These are phyloP conservation scores for Zea mays DNA, from an alignment of 176 grass and related monocot species.

Conservation along the genomic window DNA sequence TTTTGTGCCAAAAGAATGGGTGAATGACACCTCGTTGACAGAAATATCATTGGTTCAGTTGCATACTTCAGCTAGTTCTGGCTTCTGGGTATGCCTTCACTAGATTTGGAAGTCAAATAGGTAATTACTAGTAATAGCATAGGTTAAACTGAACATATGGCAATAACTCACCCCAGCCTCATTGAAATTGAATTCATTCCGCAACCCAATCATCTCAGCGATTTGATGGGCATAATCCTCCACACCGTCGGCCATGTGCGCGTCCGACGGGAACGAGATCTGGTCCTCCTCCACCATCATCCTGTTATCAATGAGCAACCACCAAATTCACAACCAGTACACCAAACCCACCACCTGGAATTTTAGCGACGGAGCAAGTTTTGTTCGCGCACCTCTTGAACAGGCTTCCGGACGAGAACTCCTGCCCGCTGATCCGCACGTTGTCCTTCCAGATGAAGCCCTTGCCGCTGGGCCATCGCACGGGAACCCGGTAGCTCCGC, in stretches of 20 bases:
- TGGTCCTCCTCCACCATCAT: constrained; percentile 99
- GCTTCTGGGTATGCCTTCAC: constrained; percentile 9
- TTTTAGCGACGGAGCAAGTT: constrained; percentile 5
- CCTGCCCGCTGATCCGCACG: constrained; percentile 90
- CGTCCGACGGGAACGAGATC: constrained; percentile 86
- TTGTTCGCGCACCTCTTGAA: constrained; percentile 66
- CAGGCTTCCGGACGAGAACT: constrained; percentile 96
- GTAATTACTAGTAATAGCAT: not conserved
- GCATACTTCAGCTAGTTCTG: constrained; percentile 7
- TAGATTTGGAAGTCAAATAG: constrained; percentile 5
- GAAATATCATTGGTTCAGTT: constrained; percentile 21
- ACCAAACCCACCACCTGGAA: constrained; percentile 9
- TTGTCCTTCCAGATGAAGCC: constrained; percentile 99
- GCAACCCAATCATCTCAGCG: constrained; percentile 94
- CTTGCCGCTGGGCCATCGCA: constrained; percentile 90
- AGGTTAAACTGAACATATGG: constrained; percentile 17
- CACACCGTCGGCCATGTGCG: constrained; percentile 86
- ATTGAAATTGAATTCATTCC: constrained; percentile 94
- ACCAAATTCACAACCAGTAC: constrained; percentile 27
- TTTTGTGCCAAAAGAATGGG: not conserved
- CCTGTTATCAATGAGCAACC: constrained; percentile 49
- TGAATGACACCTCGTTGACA: constrained; percentile 4
- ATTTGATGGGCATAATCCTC: constrained; percentile 97
- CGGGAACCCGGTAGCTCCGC: constrained; percentile 72
- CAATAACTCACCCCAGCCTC: constrained; percentile 75